phyloP scores from a whole-genome alignment of 352 stramenopile species.

The Aphanomyces cochlioides region DNA sequence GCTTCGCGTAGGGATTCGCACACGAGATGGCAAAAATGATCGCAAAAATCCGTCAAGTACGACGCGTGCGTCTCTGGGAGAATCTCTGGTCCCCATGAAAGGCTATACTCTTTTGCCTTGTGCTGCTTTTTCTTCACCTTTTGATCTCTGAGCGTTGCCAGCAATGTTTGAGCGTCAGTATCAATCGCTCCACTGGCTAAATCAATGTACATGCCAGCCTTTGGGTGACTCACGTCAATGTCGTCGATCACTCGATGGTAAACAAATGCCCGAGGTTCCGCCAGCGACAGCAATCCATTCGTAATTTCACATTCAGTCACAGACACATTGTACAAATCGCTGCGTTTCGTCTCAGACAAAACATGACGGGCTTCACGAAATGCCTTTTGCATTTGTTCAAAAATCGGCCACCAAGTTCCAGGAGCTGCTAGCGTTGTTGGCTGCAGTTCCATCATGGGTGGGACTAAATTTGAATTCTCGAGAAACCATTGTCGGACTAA shows the following conservation, averaged over 20 bases:
- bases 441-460: constrained; percentile 8
- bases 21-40: constrained; percentile 6
- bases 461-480: not conserved
- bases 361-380: constrained; percentile 3
- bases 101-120: constrained; percentile 1
- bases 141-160: not conserved
- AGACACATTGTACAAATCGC: constrained; percentile 10
- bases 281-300: not conserved
- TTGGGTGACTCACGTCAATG: not conserved
- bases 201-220: constrained; percentile 7
- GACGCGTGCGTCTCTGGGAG: constrained; percentile 10
- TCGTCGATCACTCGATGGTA: constrained; percentile 12
- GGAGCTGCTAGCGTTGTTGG: constrained; percentile 5
- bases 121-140: constrained; percentile 14
- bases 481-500: constrained; percentile 8
- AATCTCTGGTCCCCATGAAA: constrained; percentile 12
- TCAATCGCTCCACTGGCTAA: not conserved
- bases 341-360: not conserved
- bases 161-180: not conserved
- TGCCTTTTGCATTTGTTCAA: constrained; percentile 15
- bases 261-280: not conserved
- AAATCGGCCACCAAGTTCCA: constrained; percentile 15
- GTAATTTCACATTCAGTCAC: constrained; percentile 16
- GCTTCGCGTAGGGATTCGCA: not conserved
- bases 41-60: constrained; percentile 21